Evolutionary conservation across 176 grass and related monocot species (phyloP).

Genomic region (Rhynchospora tenuis): DNA sequence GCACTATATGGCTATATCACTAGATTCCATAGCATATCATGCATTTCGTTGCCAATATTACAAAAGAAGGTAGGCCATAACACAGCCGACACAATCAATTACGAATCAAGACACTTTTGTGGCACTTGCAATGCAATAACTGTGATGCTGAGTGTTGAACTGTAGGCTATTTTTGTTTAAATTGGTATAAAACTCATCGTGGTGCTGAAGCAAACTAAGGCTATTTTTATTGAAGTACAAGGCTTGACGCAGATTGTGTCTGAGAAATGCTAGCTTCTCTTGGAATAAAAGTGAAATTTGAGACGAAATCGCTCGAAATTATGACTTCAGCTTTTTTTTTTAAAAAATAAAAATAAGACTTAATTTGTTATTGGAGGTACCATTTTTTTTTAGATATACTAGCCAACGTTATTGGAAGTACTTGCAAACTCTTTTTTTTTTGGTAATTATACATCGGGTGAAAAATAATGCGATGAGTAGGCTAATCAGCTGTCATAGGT

Average conservation of each 20-base stretch:
- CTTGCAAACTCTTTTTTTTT: too few species aligned
- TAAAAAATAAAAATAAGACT: too few species aligned
- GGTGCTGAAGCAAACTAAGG: background rate
- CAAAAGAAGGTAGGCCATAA: background rate
- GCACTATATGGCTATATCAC: background rate
- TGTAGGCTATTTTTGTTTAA: background rate
- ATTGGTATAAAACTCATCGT: background rate
- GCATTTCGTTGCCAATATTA: background rate
- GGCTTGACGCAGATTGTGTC: background rate
- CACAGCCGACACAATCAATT: constrained; percentile 17
- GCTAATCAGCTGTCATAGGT: too few species aligned
- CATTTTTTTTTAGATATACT: too few species aligned
- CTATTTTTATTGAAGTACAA: background rate
- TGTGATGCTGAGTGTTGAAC: background rate
- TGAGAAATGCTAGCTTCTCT: background rate
- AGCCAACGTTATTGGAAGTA: too few species aligned
- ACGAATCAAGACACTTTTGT: background rate
- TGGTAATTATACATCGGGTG: too few species aligned
- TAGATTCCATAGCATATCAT: constrained; percentile 28
- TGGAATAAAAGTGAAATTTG: background rate
- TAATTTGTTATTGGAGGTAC: too few species aligned
- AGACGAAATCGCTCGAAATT: too few species aligned
- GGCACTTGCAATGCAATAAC: background rate
- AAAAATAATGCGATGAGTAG: too few species aligned
- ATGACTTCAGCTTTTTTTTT: too few species aligned